Base-by-base conservation (phyloP, 169 alveolate species). In the Cryptosporidium sp. region DNA sequence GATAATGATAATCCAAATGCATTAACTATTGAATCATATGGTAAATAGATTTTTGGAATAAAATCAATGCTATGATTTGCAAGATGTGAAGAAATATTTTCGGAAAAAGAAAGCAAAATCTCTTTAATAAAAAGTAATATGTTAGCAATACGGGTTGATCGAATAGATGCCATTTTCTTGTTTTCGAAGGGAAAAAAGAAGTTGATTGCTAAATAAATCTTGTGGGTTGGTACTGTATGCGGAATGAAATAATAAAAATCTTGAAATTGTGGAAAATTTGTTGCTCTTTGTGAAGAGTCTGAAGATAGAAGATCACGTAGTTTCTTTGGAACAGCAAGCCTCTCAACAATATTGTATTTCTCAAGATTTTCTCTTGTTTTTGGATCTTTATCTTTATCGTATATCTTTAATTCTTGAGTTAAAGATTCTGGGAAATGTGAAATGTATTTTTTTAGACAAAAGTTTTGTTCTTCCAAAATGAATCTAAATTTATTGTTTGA, bases 161-260 rank as follows among this genome's bases (percentile, higher is more conserved):
- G 48, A 12, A 65, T 26, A 29, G 51, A 23, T 8, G 48, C 51
- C 51, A 65, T 3, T n/a, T 16, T 35, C 31, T 18, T n/a, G 16
- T 65, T 29, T 35, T 65, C 72, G 29, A 65, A 65, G 6, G 72
- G 72, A 1, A 65, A 65, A n/a, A 65, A 65, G 12, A 37, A n/a
- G 26, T 65, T 65, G 0, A 65, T 7, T 12, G 35, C 72, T 1
- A 65, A 33, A 29, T 35, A 33, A 37, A 31, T 18, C 31, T 0
- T 65, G 26, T 10, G 16, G 3, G 44, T 31, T 35, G 72, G 72
- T 2, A 29, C 2, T 0, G 7, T 4, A 9, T 73, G 62, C 0
- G 51, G 71, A 14, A 53, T 35, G 51, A 12, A 52, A 42, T 73
- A 73, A 26, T 56, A 56, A 44, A 73, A 53, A 16, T 73, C 70